A percentile compares a stretch with the other conserved stretches of the same genome.
Evolutionary conservation across 2,329 filamentous ascomycete genomes (phyloP).

Genomic region (Botrytis porri): DNA sequence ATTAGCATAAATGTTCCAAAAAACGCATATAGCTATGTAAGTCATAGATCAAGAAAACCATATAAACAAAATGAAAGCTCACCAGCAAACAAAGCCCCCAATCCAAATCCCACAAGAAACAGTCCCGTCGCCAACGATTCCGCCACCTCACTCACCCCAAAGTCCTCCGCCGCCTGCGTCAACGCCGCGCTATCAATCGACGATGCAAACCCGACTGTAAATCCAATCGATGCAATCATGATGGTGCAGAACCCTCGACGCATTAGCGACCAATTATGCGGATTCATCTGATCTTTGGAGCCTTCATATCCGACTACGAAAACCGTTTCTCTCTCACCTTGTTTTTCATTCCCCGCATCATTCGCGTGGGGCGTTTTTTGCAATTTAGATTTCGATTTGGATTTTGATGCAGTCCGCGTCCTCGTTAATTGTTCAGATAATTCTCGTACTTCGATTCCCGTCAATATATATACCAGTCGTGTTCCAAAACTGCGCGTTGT

Average conservation of each 20-base stretch:
- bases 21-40: neutral
- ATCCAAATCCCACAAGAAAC: neutral
- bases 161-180: conserved; percentile 44
- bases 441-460: neutral
- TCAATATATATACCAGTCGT: neutral
- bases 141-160: conserved; percentile 38
- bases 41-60: neutral
- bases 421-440: neutral
- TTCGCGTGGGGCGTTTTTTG: neutral
- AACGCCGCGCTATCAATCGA: conserved; percentile 46
- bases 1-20: neutral
- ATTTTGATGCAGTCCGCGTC: neutral
- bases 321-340: neutral
- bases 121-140: neutral
- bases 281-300: neutral
- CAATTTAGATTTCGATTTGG: neutral
- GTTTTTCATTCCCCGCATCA: neutral
- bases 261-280: neutral
- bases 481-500: neutral
- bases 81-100: neutral
- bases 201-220: neutral
- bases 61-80: neutral
- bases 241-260: neutral
- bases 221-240: neutral
- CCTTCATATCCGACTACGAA: neutral